Evolutionary conservation across 2,329 filamentous ascomycete genomes (phyloP).

Genomic region (Xylaria sp.): DNA sequence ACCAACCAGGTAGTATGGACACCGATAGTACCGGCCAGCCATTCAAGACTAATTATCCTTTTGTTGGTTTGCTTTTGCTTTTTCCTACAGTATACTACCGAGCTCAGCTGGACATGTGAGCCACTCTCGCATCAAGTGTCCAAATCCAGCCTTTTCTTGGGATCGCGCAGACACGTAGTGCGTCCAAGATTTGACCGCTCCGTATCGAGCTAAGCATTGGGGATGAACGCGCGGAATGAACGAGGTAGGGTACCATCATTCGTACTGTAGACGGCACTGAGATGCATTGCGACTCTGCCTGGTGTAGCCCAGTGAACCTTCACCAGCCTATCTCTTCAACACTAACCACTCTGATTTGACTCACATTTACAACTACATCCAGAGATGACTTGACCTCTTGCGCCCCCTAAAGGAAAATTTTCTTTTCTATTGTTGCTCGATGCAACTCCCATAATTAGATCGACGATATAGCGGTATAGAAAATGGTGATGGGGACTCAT

Average conservation of each 20-base stretch:
- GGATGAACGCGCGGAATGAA: not conserved
- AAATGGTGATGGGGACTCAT: not conserved
- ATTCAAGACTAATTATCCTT: not conserved
- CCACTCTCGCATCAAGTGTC: not conserved
- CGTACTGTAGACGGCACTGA: not conserved
- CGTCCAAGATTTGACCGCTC: not conserved
- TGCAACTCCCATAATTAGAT: constrained; percentile 19
- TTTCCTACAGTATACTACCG: not conserved
- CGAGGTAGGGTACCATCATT: constrained; percentile 17
- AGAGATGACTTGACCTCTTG: not conserved
- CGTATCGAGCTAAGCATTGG: not conserved
- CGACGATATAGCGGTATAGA: constrained; percentile 16
- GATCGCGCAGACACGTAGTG: constrained; percentile 1
- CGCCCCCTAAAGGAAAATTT: not conserved
- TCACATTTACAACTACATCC: not conserved
- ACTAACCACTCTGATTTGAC: constrained; percentile 1
- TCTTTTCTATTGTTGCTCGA: not conserved
- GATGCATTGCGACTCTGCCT: constrained; percentile 11
- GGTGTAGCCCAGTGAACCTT: not conserved
- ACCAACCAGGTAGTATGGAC: not conserved
- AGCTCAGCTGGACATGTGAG: not conserved
- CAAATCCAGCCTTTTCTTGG: constrained; percentile 11
- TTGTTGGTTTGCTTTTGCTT: not conserved
- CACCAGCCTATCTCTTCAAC: not conserved
- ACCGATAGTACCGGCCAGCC: constrained; percentile 1